These are phyloP conservation scores for Globisporangium radiosum DNA, from an alignment of 352 stramenopile species.

Conservation along the genomic window DNA sequence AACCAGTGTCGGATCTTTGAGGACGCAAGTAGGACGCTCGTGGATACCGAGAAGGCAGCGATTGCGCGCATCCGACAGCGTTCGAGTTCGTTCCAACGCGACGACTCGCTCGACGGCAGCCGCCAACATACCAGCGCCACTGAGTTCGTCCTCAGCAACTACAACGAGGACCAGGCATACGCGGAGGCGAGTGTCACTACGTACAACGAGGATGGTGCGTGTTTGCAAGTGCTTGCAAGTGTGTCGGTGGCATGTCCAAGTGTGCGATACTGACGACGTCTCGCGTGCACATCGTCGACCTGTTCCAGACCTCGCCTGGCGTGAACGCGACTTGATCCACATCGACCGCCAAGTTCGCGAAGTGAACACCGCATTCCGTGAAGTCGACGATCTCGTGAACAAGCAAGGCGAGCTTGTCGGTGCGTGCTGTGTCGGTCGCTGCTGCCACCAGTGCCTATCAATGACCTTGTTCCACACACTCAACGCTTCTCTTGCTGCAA, in stretches of 20 bases:
- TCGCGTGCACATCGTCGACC: constrained; percentile 9
- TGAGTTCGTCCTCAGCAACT: constrained; percentile 36
- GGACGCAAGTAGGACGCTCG: constrained; percentile 39
- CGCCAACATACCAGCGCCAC: constrained; percentile 9
- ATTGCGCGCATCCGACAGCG: constrained; percentile 47
- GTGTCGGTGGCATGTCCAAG: constrained; percentile 17
- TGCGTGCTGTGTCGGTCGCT: constrained; percentile 14
- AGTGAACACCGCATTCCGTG: constrained; percentile 35
- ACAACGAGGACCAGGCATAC: constrained; percentile 64
- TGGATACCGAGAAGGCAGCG: constrained; percentile 35
- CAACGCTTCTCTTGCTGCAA: neutral
- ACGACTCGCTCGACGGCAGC: constrained; percentile 18
- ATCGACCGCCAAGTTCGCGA: constrained; percentile 66
- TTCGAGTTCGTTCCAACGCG: constrained; percentile 38
- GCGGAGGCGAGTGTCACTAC: constrained; percentile 49
- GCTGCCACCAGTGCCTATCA: too few species aligned
- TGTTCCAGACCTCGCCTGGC: constrained; percentile 35
- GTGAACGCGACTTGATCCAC: constrained; percentile 64
- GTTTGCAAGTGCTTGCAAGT: constrained; percentile 16
- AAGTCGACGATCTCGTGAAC: constrained; percentile 27
- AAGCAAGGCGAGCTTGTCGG: constrained; percentile 62
- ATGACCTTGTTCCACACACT: too few species aligned
- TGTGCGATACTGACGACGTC: constrained; percentile 37
- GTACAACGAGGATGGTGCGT: constrained; percentile 59
- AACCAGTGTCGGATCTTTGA: constrained; percentile 55